Evolutionary conservation across 179 eudicot species (phyloP).

Genomic region (Amaranthus tricolor): DNA sequence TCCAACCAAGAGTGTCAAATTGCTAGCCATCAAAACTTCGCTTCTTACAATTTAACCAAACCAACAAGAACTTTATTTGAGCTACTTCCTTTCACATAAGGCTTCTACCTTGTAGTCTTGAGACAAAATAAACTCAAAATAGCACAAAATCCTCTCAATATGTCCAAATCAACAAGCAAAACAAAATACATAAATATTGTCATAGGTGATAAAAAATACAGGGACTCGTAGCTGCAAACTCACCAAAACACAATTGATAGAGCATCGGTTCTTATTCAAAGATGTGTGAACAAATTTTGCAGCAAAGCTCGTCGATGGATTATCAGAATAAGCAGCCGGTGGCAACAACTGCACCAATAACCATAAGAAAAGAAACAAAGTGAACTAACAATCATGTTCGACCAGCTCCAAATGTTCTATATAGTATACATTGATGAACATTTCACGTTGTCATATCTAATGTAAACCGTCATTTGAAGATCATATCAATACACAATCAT

Average conservation of each 20-base stretch:
- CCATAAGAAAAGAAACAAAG: slow-evolving; percentile 5
- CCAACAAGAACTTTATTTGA: not conserved
- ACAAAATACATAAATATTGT: not conserved
- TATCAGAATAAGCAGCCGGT: slow-evolving; percentile 77
- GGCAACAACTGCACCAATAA: slow-evolving; percentile 79
- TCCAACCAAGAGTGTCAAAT: not conserved
- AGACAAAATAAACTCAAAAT: not conserved
- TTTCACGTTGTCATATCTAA: not conserved
- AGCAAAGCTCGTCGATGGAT: slow-evolving; percentile 94
- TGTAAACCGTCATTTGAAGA: not conserved
- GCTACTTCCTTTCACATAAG: not conserved
- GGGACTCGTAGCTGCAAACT: slow-evolving; percentile 28
- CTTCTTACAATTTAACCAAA: not conserved
- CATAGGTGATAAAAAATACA: not conserved
- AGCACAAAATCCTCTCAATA: slow-evolving; percentile 8
- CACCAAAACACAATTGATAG: slow-evolving; percentile 94
- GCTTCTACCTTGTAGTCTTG: not conserved
- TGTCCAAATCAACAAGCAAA: not conserved
- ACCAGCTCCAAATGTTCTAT: not conserved
- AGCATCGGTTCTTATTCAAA: slow-evolving; percentile 84
- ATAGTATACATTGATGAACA: not conserved
- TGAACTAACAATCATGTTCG: not conserved
- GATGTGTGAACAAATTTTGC: slow-evolving; percentile 96
- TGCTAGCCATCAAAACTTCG: not conserved
- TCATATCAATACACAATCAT: not conserved